A percentile compares a stretch with the other conserved stretches of the same genome.
Conservation (phyloP, 805 yeast genomes). For the Kodamaea kaohsiungensis region DNA sequence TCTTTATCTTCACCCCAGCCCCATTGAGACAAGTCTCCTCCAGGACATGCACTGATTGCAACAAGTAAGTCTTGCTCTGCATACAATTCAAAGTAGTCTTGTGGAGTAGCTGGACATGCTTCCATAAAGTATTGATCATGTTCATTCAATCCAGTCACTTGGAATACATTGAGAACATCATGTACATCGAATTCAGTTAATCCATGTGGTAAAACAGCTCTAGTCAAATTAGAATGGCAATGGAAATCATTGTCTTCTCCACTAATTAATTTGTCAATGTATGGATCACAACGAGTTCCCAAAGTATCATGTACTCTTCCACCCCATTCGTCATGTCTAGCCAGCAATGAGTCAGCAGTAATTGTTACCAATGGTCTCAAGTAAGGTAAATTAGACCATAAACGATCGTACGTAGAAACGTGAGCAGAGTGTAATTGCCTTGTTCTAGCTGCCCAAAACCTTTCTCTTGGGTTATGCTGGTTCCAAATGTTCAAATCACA, state of each 20-base stretch:
- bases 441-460: conserved; percentile 62
- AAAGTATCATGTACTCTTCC: conserved; percentile 65
- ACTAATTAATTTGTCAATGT: conserved; percentile 60
- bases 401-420: conserved; percentile 40
- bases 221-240: conserved; percentile 63
- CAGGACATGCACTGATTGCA: conserved; percentile 58
- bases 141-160: conserved; percentile 57
- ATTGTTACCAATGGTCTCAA: conserved; percentile 54
- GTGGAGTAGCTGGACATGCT: conserved; percentile 58
- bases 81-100: conserved; percentile 63
- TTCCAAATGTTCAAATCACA: conserved; percentile 67
- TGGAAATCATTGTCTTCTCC: conserved; percentile 65
- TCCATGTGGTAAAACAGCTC: conserved; percentile 61
- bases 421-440: conserved; percentile 57
- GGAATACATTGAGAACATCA: conserved; percentile 65
- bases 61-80: conserved; percentile 66
- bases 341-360: conserved; percentile 55
- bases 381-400: conserved; percentile 66
- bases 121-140: conserved; percentile 71
- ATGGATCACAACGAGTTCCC: conserved; percentile 72
- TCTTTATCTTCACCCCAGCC: conserved; percentile 66
- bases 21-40: conserved; percentile 65
- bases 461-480: conserved; percentile 58
- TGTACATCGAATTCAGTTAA: conserved; percentile 67
- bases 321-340: conserved; percentile 64